Conservation (phyloP, 768 basidiomycete genomes). For the Termitomyces eurrhizus region DNA sequence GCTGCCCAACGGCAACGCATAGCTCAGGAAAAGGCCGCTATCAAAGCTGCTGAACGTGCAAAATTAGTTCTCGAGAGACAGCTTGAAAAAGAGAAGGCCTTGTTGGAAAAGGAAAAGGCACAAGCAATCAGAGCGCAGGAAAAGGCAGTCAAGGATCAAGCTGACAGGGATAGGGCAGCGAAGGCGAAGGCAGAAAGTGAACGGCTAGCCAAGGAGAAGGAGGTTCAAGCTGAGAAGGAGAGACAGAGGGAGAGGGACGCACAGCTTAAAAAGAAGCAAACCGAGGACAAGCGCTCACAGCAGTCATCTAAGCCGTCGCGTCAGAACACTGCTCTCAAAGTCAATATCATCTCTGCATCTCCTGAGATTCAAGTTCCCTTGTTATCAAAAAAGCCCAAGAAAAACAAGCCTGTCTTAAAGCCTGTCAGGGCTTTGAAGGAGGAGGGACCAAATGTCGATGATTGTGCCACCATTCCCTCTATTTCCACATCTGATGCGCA, state of each 20-base stretch:
- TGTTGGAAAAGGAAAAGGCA: conserved; percentile 45
- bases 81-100: conserved; percentile 45
- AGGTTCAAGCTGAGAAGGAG: conserved; percentile 21
- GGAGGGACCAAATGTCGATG: conserved; percentile 39
- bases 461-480: conserved; percentile 39
- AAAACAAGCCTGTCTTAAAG: conserved; percentile 64
- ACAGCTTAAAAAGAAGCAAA: conserved; percentile 21
- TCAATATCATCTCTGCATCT: conserved; percentile 16
- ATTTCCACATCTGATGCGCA: conserved; percentile 46
- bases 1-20: conserved; percentile 55
- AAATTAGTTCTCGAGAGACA: conserved; percentile 51
- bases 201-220: conserved; percentile 29
- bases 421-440: conserved; percentile 57
- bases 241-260: conserved; percentile 19
- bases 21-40: conserved; percentile 56
- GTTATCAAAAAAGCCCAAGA: conserved; percentile 81
- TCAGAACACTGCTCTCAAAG: conserved; percentile 10
- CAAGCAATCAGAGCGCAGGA: conserved; percentile 31
- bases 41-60: conserved; percentile 51
- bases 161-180: conserved; percentile 32
- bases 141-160: conserved; percentile 28
- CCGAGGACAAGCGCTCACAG: conserved; percentile 18
- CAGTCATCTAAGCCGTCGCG: conserved; percentile 6
- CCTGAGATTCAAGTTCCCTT: conserved; percentile 63
- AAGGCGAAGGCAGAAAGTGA: conserved; percentile 21